Evolutionary conservation across 331 rosid species (phyloP), one percentile per base, ranked within the genome.

Genomic region (Telfairia occidentalis): DNA sequence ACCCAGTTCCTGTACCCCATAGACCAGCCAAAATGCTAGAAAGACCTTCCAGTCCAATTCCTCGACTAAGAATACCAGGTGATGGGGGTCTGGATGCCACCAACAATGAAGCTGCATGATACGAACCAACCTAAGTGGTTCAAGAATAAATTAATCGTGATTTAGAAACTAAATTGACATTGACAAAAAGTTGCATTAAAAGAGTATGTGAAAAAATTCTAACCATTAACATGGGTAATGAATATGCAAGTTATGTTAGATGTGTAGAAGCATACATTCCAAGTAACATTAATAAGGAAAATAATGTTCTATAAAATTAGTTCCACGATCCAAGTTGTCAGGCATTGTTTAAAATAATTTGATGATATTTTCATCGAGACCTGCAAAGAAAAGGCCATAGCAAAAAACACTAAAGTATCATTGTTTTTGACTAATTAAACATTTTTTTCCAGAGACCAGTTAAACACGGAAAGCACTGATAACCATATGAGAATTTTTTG

Each of bases 51-150:
- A 95, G 80, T 76, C 97, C 97, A 75, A 95, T 92, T 59, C 97
- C 99, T 83, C 99, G 88, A 82, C 99, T 92, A 67, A 95, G 88
- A 79, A 95, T 88, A 29, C 99, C 99, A 9, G 90, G 93, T 63
- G 99, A 89, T 75, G 99, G 99, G 46, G 99, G 99, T 80, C 96
- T 86, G 37, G 97, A 92, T 84, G 99, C 97, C 58, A 92, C 99
- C 93, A 95, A 84, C 72, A 95, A 79, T 54, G 99, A 92, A 58
- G 97, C 85, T 70, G 99, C 99, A 81, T 95, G 99, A 79, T 95
- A 95, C 34, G 99, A 92, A 64, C 99, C 99, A 87, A 92, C 89
- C 99, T 94, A 76, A 81, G 73, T 81, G 42, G 77, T 83, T 85
- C 52, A 72, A 79, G 59, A 79, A 43, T 38, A 15, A 87, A 75